A percentile compares a stretch with the other conserved stretches of the same genome.
phyloP scores from a whole-genome alignment of 2,329 filamentous ascomycete species.

The Calonectria pseudoturangicola region DNA sequence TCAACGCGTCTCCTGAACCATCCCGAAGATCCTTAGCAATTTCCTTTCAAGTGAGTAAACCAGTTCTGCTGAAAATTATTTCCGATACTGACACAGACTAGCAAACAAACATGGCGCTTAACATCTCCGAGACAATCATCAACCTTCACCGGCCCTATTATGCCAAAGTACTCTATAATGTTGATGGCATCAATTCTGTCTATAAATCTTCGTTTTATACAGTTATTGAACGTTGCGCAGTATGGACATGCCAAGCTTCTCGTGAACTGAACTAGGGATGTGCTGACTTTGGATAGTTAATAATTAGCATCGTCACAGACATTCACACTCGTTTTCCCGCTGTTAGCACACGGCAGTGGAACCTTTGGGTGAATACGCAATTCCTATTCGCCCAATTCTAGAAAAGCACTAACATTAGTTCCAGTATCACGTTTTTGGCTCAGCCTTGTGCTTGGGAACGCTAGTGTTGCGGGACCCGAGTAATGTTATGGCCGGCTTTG shows the following conservation, averaged over 20 bases:
- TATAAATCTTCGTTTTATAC: not conserved
- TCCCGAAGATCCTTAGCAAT: not conserved
- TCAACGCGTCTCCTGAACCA: not conserved
- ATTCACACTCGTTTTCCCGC: not conserved
- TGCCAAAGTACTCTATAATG: conserved; percentile 7
- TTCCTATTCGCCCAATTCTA: not conserved
- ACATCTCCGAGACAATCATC: conserved; percentile 8
- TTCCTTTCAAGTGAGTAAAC: not conserved
- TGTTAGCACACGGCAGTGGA: conserved; percentile 1
- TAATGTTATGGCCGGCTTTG: not conserved
- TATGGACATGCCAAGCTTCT: not conserved
- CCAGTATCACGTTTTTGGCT: not conserved
- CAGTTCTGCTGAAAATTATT: not conserved
- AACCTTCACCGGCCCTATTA: conserved; percentile 10
- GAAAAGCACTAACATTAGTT: not conserved
- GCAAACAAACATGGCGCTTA: not conserved
- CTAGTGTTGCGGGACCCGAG: not conserved
- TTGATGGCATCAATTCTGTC: not conserved
- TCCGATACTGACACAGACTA: not conserved
- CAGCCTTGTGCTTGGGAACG: not conserved
- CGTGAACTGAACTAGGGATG: rapidly evolving
- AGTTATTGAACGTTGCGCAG: conserved; percentile 1
- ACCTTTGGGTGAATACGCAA: not conserved
- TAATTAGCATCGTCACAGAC: not conserved
- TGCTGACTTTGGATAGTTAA: not conserved